Evolutionary conservation across 257 asterid species (phyloP).

Genomic region (Penstemon eatonii): DNA sequence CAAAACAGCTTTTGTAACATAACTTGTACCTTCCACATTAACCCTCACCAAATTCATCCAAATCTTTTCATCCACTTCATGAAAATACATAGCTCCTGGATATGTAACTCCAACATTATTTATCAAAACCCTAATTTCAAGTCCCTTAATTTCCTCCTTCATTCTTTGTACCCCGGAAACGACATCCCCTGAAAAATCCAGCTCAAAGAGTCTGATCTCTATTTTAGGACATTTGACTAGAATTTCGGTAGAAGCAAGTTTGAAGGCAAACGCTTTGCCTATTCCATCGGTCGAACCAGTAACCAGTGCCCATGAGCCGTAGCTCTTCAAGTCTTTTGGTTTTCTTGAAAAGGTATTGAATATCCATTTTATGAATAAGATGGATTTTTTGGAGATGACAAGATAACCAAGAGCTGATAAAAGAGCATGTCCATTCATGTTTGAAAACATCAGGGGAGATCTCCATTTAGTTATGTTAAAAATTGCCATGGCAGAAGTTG

Average conservation of each 20-base stretch:
- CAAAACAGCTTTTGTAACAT: slow-evolving; percentile 52
- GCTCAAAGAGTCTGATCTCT: slow-evolving; percentile 34
- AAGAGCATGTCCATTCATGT: no score
- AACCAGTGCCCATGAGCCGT: slow-evolving; percentile 84
- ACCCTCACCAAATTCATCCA: slow-evolving; percentile 74
- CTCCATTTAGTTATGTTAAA: no score
- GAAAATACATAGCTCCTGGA: slow-evolving; percentile 66
- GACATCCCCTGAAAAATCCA: slow-evolving; percentile 46
- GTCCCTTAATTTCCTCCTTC: slow-evolving; percentile 38
- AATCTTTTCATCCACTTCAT: slow-evolving; percentile 58
- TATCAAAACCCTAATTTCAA: slow-evolving; percentile 76
- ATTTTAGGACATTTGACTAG: slow-evolving; percentile 29
- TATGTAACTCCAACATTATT: slow-evolving; percentile 86
- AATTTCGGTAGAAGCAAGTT: slow-evolving; percentile 58
- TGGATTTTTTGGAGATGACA: not conserved
- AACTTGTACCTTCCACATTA: slow-evolving; percentile 55
- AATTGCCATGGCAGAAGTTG: no score
- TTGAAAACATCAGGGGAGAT: no score
- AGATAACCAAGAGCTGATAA: slow-evolving; percentile 35
- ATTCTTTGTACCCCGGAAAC: slow-evolving; percentile 26
- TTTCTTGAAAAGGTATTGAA: slow-evolving; percentile 40
- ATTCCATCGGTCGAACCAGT: slow-evolving; percentile 92
- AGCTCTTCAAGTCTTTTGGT: slow-evolving; percentile 49
- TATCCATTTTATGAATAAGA: slow-evolving; percentile 49
- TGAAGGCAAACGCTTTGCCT: slow-evolving; percentile 70